These are phyloP conservation scores for Dicorynia guianensis DNA, from an alignment of 306 rosid genomes.

Conservation along the genomic window DNA sequence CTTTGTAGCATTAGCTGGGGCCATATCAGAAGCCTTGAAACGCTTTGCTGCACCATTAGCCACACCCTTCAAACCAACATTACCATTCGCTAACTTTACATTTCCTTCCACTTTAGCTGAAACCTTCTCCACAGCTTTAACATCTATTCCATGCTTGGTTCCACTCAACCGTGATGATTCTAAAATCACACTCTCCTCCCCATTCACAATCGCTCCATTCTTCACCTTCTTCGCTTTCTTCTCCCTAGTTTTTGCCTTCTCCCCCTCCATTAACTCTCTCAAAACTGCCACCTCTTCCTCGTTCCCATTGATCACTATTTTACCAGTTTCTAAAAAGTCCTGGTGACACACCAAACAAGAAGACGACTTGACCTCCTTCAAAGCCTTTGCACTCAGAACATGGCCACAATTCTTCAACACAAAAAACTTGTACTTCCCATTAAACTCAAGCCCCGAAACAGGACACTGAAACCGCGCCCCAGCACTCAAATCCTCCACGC, in stretches of 20 bases:
- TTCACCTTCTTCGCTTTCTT: constrained; percentile 56
- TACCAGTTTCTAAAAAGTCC: constrained; percentile 64
- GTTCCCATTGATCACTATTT: constrained; percentile 63
- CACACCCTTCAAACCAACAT: constrained; percentile 35
- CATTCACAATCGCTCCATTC: constrained; percentile 48
- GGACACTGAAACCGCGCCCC: constrained; percentile 80
- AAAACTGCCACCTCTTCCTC: constrained; percentile 61
- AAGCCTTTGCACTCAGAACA: constrained; percentile 84
- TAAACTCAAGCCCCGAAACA: constrained; percentile 78
- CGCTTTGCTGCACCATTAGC: constrained; percentile 51
- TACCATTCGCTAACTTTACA: constrained; percentile 44
- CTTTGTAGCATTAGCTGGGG: constrained; percentile 61
- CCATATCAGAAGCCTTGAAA: constrained; percentile 61
- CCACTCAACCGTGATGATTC: constrained; percentile 53
- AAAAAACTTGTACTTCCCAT: constrained; percentile 82
- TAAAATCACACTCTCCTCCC: constrained; percentile 37
- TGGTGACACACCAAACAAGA: constrained; percentile 76
- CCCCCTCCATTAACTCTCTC: constrained; percentile 64
- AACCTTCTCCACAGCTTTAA: constrained; percentile 50
- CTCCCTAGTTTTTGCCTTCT: constrained; percentile 55
- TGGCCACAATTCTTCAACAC: constrained; percentile 88
- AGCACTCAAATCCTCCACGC: constrained; percentile 33
- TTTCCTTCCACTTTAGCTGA: constrained; percentile 38
- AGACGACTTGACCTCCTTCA: constrained; percentile 82
- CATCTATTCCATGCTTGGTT: constrained; percentile 58